phyloP scores from a whole-genome alignment of 768 basidiomycete genomes.

The Dentipellis sp. region DNA sequence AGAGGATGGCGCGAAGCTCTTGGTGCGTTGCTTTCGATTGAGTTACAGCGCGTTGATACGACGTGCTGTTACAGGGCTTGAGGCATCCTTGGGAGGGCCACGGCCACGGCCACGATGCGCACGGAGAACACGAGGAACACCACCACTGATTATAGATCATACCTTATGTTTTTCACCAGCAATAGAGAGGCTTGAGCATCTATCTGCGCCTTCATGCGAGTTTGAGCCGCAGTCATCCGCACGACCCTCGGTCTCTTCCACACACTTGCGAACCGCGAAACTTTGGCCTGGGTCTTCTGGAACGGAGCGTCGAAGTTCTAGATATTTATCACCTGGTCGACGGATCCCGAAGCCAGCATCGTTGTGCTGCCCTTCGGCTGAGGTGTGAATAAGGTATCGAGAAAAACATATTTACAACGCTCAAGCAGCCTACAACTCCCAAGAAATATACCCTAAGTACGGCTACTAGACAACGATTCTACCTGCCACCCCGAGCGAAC shows the following conservation, averaged over 20 bases:
- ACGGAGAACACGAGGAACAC: constrained; percentile 28
- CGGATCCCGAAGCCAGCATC: too few species aligned
- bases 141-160: constrained; percentile 26
- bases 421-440: too few species aligned
- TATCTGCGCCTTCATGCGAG: too few species aligned
- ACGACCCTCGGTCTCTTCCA: too few species aligned
- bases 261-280: too few species aligned
- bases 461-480: background rate
- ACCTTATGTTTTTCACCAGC: background rate
- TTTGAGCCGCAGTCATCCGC: too few species aligned
- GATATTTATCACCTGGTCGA: too few species aligned
- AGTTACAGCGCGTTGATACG: background rate
- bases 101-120: constrained; percentile 34
- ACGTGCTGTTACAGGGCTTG: constrained; percentile 18
- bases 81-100: constrained; percentile 60
- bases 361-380: too few species aligned
- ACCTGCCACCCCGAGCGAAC: constrained; percentile 69
- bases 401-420: too few species aligned
- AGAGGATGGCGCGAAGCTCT: constrained; percentile 27
- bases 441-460: background rate
- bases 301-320: too few species aligned
- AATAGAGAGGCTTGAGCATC: background rate
- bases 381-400: too few species aligned
- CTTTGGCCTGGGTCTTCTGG: too few species aligned
- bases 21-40: constrained; percentile 17